Base-by-base conservation (phyloP, 2,329 filamentous ascomycete genomes). In the Aspergillus versicolor region DNA sequence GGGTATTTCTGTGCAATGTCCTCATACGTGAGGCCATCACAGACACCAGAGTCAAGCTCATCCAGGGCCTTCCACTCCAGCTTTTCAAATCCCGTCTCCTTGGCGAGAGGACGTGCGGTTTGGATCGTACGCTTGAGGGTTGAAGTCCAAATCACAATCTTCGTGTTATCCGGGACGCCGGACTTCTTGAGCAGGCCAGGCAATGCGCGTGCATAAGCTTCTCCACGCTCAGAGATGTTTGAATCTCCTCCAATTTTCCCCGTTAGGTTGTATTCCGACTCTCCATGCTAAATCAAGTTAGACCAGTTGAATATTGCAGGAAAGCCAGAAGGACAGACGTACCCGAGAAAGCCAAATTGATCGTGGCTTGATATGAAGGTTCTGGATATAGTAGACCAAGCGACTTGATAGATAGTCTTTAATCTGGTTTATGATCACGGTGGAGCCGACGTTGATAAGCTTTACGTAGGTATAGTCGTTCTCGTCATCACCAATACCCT, bases 41-140 rank as follows among this genome's bases (percentile, higher is more conserved):
- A 99, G 47, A 97, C 91, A 50, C 94, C 94, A 1, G 91, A 92
- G 74, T 99, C 94, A 38, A 99, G 88, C 77, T 99, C 94, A 70
- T 99, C 94, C 3, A 99, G 84, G 0, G 94, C 94, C 79, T 99
- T 99, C 94, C 94, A 99, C 75, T 97, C 92, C 13, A 99, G 83
- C 74, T 97, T 95, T 72, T 97, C 93, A 75, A 93, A 97, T 59
- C 75, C 73, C 7, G 76, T 78, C 55, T 90, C 82, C 12, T 81
- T 77, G 2, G 90, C 88, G 1, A 99, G 84, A 76, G 90, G 91
- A 50, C 90, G 88, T 13, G 93, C 89, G 0, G 93, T 97, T 62
- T 94, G 89, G 66, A 96, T 97, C 13, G 94, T 99, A 58, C 94
- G 89, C 73, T 85, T 86, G 38, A 90, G 77, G 0, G 88, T 91